These are phyloP conservation scores for Penicillium janthinellum DNA, from an alignment of 2,329 filamentous ascomycete species.

Conservation along the genomic window DNA sequence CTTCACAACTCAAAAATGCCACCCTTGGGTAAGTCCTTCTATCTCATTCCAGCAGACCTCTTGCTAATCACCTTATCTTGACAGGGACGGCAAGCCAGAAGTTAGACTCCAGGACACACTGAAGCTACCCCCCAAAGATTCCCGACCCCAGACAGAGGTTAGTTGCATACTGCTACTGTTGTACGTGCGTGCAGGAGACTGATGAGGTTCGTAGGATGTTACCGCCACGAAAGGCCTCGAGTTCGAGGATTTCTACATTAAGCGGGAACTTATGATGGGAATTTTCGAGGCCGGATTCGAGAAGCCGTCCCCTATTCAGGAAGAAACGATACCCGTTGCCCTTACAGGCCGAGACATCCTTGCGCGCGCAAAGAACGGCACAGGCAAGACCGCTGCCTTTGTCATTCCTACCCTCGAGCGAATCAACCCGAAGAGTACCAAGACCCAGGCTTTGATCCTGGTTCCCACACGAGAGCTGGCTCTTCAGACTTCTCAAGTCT, in stretches of 20 bases:
- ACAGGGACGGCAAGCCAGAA: slow-evolving; percentile 44
- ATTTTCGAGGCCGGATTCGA: slow-evolving; percentile 99
- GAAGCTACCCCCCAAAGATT: slow-evolving; percentile 51
- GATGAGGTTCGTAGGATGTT: slow-evolving; percentile 70
- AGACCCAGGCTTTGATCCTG: slow-evolving; percentile 94
- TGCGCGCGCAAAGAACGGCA: slow-evolving; percentile 96
- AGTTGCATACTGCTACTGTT: slow-evolving; percentile 14
- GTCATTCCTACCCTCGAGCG: slow-evolving; percentile 93
- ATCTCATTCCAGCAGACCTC: slow-evolving; percentile 1
- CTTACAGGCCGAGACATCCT: slow-evolving; percentile 93
- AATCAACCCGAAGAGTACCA: slow-evolving; percentile 94
- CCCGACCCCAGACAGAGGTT: slow-evolving; percentile 54
- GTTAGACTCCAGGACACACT: slow-evolving; percentile 49
- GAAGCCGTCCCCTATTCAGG: slow-evolving; percentile 97
- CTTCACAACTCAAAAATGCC: slow-evolving; percentile 49
- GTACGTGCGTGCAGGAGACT: slow-evolving; percentile 13
- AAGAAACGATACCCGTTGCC: slow-evolving; percentile 97
- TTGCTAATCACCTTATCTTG: slow-evolving; percentile 16
- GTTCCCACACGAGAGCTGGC: slow-evolving; percentile 96
- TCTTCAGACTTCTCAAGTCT: slow-evolving; percentile 97
- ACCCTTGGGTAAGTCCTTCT: slow-evolving; percentile 42
- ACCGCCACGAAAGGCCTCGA: slow-evolving; percentile 97
- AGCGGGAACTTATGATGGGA: slow-evolving; percentile 94
- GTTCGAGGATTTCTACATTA: slow-evolving; percentile 95
- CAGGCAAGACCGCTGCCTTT: slow-evolving; percentile 97